phyloP scores from a whole-genome alignment of 2,329 filamentous ascomycete species.

The Alternaria angustiovoidea region DNA sequence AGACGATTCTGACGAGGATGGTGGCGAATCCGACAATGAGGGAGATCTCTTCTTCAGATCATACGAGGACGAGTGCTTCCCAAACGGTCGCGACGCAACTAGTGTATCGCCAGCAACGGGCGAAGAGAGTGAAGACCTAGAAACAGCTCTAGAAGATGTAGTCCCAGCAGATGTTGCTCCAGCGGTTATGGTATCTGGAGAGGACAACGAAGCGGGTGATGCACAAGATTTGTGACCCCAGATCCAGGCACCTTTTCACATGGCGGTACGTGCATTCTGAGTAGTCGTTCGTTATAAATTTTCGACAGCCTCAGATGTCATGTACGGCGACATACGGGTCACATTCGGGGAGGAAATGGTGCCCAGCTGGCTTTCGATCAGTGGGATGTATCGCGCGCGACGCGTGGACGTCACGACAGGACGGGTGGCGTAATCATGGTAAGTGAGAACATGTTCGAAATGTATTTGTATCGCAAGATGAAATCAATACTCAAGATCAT shows the following conservation, averaged over 20 bases:
- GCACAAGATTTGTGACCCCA: not conserved
- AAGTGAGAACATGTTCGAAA: no score
- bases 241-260: not conserved
- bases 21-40: not conserved
- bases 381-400: not conserved
- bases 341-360: not conserved
- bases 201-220: not conserved
- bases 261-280: not conserved
- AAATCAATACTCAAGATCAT: rapidly evolving
- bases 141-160: not conserved
- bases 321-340: not conserved
- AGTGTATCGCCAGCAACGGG: not conserved
- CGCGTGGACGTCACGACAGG: not conserved
- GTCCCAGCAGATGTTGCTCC: not conserved
- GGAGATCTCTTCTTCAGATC: not conserved
- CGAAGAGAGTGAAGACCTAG: not conserved
- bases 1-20: not conserved
- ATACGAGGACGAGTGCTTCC: not conserved
- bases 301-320: no score
- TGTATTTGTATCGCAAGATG: no score
- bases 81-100: not conserved
- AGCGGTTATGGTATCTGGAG: not conserved
- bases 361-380: not conserved
- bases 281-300: no score
- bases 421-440: no score